A percentile compares a stretch with the other conserved stretches of the same genome.
These are phyloP conservation scores for Lactarius indigo DNA, from an alignment of 768 basidiomycete species.

Conservation along the genomic window DNA sequence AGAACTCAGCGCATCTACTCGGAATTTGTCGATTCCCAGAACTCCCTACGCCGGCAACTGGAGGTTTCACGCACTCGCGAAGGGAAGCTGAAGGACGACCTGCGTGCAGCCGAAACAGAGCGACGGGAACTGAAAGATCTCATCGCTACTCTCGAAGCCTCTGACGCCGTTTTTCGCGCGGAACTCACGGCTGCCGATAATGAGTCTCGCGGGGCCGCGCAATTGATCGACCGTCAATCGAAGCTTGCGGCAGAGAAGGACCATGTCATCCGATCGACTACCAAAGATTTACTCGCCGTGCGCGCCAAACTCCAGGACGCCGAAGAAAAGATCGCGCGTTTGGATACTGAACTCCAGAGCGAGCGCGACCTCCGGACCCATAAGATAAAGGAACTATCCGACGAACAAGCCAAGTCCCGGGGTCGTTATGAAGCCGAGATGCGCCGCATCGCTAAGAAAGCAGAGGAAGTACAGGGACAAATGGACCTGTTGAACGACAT, in stretches of 20 bases:
- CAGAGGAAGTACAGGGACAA: background rate
- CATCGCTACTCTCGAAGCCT: slow-evolving; percentile 3
- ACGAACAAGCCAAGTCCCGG: background rate
- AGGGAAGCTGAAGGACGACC: background rate
- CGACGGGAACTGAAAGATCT: background rate
- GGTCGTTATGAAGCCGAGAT: background rate
- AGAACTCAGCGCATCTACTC: background rate
- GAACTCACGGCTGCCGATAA: background rate
- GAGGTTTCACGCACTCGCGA: slow-evolving; percentile 3
- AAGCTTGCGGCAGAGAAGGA: slow-evolving; percentile 4
- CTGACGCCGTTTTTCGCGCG: background rate
- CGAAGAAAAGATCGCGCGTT: background rate
- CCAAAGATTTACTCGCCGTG: background rate
- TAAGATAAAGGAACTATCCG: background rate
- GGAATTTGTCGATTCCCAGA: background rate
- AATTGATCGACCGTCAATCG: background rate
- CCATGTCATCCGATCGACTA: background rate
- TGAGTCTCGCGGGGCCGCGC: background rate
- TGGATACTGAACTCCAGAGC: background rate
- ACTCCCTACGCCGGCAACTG: background rate
- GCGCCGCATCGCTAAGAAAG: background rate
- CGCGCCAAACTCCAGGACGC: background rate
- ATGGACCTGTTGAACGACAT: background rate
- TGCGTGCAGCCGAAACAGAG: slow-evolving; percentile 1
- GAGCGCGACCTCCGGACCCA: background rate